These are phyloP conservation scores for Alternaria consortialis DNA, from an alignment of 2,329 filamentous ascomycete species.

Conservation along the genomic window DNA sequence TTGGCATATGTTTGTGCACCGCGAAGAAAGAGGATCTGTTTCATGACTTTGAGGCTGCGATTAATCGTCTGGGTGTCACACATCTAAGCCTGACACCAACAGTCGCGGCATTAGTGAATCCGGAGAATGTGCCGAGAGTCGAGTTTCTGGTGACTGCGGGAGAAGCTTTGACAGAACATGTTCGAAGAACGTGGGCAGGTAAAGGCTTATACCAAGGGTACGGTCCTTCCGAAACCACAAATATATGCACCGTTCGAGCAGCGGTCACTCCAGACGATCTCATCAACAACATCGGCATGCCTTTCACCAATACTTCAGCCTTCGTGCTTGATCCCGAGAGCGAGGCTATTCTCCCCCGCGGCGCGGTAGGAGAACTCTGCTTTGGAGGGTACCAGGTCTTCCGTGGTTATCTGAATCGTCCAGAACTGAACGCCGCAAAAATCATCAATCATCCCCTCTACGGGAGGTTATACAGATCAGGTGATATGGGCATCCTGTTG, in stretches of 20 bases:
- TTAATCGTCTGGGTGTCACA: slow-evolving; percentile 71
- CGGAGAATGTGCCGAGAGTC: slow-evolving; percentile 73
- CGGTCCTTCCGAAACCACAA: slow-evolving; percentile 85
- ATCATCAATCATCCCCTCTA: slow-evolving; percentile 74
- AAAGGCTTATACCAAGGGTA: slow-evolving; percentile 78
- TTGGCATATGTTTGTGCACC: slow-evolving; percentile 80
- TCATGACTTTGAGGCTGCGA: slow-evolving; percentile 72
- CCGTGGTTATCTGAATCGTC: slow-evolving; percentile 74
- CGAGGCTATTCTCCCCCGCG: slow-evolving; percentile 65
- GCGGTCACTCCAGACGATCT: slow-evolving; percentile 66
- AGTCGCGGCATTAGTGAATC: slow-evolving; percentile 77
- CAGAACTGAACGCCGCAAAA: slow-evolving; percentile 68
- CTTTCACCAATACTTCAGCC: slow-evolving; percentile 78
- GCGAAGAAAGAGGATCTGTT: slow-evolving; percentile 78
- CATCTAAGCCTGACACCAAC: slow-evolving; percentile 89
- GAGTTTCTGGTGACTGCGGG: slow-evolving; percentile 82
- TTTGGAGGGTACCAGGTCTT: slow-evolving; percentile 86
- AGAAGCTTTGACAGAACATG: slow-evolving; percentile 77
- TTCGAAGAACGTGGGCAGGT: slow-evolving; percentile 74
- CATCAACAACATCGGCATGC: slow-evolving; percentile 78
- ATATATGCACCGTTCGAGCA: slow-evolving; percentile 80
- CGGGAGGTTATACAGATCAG: slow-evolving; percentile 81
- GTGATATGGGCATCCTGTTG: slow-evolving; percentile 82
- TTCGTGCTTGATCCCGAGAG: slow-evolving; percentile 65
- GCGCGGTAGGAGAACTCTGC: slow-evolving; percentile 82